These are phyloP conservation scores for Cercospora sp. DNA, from an alignment of 2,329 filamentous ascomycete genomes.

Conservation along the genomic window DNA sequence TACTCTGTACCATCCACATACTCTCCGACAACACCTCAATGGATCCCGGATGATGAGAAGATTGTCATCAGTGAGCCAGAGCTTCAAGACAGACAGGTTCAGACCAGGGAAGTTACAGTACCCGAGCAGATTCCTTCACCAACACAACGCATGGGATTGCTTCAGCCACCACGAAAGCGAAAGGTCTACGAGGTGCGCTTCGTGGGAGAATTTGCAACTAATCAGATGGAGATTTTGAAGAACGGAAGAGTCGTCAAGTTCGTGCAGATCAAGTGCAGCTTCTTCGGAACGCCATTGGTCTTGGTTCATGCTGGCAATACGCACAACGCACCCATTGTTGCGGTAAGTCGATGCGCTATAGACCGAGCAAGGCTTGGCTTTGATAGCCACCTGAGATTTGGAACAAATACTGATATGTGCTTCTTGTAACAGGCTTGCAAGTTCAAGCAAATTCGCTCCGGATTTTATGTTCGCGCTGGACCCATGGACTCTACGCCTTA, in stretches of 20 bases:
- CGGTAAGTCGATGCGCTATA: not conserved
- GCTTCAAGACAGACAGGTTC: not conserved
- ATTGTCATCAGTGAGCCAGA: not conserved
- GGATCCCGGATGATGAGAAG: not conserved
- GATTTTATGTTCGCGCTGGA: not conserved
- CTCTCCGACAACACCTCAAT: not conserved
- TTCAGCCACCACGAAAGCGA: not conserved
- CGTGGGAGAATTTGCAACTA: not conserved
- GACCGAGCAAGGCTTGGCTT: not conserved
- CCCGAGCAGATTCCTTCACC: not conserved
- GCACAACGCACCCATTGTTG: not conserved
- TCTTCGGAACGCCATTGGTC: not conserved
- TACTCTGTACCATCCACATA: not conserved
- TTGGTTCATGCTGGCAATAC: not conserved
- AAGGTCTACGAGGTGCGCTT: not conserved
- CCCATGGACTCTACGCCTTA: not conserved
- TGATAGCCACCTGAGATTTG: not conserved
- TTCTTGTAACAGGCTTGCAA: not conserved
- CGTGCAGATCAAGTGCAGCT: slow-evolving; percentile 3
- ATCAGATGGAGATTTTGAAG: slow-evolving; percentile 3
- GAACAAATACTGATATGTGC: not conserved
- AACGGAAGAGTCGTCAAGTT: not conserved
- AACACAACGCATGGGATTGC: not conserved
- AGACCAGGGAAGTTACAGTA: not conserved
- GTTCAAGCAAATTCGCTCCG: slow-evolving; percentile 2